A percentile compares a stretch with the other conserved stretches of the same genome.
Conservation (phyloP, 352 stramenopile species). For the Globisporangium middletonii region DNA sequence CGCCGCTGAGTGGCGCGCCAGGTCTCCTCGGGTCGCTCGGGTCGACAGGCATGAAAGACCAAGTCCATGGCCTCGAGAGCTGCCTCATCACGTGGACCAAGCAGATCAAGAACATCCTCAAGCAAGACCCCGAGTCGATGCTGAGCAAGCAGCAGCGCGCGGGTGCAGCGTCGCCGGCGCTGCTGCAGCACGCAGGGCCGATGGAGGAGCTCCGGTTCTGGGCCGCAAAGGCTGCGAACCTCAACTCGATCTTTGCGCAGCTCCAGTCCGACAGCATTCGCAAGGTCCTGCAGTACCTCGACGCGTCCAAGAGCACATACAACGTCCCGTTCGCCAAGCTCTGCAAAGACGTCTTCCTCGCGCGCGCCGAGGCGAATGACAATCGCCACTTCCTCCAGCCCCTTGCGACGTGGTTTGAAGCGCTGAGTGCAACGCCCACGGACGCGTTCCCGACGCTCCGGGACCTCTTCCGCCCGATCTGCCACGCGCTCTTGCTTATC, state of each 20-base stretch:
- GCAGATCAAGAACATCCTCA: slow-evolving; percentile 92
- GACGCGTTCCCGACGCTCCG: slow-evolving; percentile 48
- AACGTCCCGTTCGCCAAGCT: slow-evolving; percentile 90
- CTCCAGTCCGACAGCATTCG: slow-evolving; percentile 84
- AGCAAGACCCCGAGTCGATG: slow-evolving; percentile 79
- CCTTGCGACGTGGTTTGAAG: slow-evolving; percentile 57
- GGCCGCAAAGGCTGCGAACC: slow-evolving; percentile 71
- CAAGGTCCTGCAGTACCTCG: slow-evolving; percentile 86
- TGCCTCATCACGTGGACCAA: slow-evolving; percentile 93
- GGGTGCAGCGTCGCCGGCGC: neutral
- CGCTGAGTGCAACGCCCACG: slow-evolving; percentile 17
- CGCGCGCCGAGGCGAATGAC: slow-evolving; percentile 82
- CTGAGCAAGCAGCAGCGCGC: slow-evolving; percentile 44
- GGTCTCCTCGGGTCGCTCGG: neutral
- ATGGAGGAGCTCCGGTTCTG: slow-evolving; percentile 89
- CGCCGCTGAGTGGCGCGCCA: neutral
- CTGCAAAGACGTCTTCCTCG: slow-evolving; percentile 89
- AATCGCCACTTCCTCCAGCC: slow-evolving; percentile 84
- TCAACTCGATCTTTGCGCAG: slow-evolving; percentile 90
- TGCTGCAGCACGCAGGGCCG: slow-evolving; percentile 55
- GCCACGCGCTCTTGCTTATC: slow-evolving; percentile 84
- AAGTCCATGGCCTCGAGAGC: slow-evolving; percentile 83
- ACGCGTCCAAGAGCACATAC: slow-evolving; percentile 87
- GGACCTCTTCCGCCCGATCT: slow-evolving; percentile 80
- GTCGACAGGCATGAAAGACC: slow-evolving; percentile 52